Evolutionary conservation across 441 rosid genomes (phyloP).

Genomic region (Pelargonium fulgidum): DNA sequence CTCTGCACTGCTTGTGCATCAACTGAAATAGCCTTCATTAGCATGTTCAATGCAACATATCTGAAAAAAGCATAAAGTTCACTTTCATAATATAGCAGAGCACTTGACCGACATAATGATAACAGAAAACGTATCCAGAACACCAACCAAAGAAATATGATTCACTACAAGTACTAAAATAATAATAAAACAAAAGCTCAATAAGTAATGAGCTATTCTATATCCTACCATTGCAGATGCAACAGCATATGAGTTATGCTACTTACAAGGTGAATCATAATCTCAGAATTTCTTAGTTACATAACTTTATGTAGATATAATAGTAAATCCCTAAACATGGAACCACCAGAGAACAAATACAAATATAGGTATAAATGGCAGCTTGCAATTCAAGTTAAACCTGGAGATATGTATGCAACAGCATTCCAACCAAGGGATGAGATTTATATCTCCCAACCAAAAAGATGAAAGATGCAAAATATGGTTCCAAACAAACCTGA

Average conservation of each 20-base stretch:
- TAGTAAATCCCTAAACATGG: neutral
- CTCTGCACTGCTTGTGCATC: conserved; percentile 99
- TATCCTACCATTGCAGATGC: neutral
- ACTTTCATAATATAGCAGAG: conserved; percentile 2
- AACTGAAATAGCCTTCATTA: conserved; percentile 88
- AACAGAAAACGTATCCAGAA: neutral
- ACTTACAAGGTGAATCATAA: neutral
- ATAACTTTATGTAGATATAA: neutral
- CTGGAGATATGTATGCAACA: too few relatives aligned
- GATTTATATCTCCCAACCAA: neutral
- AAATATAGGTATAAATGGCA: neutral
- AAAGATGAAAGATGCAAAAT: neutral
- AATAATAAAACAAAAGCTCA: neutral
- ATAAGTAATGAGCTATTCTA: neutral
- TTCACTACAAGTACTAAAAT: conserved; percentile 4
- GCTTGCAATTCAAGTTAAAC: too few relatives aligned
- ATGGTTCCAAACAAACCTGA: conserved; percentile 45
- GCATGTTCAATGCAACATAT: conserved; percentile 96
- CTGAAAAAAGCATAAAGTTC: conserved; percentile 32
- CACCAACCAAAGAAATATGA: neutral
- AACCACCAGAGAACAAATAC: neutral
- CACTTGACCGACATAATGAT: neutral
- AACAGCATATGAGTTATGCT: neutral
- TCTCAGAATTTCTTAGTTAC: neutral
- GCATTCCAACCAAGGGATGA: neutral